Percentiles rank a stretch among this genome's conserved stretches.
Evolutionary conservation across 2,329 filamentous ascomycete species (phyloP).

Genomic region (Seiridium unicorne): DNA sequence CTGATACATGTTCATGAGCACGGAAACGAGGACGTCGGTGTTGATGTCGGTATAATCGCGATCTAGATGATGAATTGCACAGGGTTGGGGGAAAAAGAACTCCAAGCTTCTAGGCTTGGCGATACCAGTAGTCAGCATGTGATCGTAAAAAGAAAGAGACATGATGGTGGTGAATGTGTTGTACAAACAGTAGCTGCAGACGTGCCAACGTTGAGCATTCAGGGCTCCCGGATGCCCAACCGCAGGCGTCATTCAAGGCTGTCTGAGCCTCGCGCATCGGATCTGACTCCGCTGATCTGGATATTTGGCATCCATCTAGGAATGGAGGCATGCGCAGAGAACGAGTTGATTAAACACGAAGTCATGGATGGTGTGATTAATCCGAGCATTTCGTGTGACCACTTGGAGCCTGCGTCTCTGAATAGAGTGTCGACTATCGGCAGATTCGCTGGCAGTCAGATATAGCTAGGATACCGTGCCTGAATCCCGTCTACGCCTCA

Average conservation of each 20-base stretch:
- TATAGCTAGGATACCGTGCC: too few relatives aligned
- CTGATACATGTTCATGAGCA: too few relatives aligned
- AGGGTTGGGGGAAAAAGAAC: neutral
- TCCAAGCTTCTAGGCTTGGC: neutral
- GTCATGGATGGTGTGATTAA: neutral
- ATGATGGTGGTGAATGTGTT: conserved; percentile 40
- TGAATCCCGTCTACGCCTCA: neutral
- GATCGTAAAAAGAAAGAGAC: conserved; percentile 14
- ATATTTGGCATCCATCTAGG: neutral
- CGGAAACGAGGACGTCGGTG: too few relatives aligned
- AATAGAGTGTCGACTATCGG: neutral
- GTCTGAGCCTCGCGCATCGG: too few relatives aligned
- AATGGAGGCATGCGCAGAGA: neutral
- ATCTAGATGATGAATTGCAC: neutral
- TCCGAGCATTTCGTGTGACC: too few relatives aligned
- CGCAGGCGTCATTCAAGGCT: too few relatives aligned
- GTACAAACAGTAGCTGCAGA: conserved; percentile 36
- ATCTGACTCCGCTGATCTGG: too few relatives aligned
- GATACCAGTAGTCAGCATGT: neutral
- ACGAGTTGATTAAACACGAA: neutral
- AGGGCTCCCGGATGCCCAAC: conserved; percentile 36
- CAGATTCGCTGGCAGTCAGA: neutral
- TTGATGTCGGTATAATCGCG: too few relatives aligned
- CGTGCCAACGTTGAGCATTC: conserved; percentile 35
- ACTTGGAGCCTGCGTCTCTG: neutral